phyloP scores from a whole-genome alignment of 345 rosid species.

The Ceriops decandra region DNA sequence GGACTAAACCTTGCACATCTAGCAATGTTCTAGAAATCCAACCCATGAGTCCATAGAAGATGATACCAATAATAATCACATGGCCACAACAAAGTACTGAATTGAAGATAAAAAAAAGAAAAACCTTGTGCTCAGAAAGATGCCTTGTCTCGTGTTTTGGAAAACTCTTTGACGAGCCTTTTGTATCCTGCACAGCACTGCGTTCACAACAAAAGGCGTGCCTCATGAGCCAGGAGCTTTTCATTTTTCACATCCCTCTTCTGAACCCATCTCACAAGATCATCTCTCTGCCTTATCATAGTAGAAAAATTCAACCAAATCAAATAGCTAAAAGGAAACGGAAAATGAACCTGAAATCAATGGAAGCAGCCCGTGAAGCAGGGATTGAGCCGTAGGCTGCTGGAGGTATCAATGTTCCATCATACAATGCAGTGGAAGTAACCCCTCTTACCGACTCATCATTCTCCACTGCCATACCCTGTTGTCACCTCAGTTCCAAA shows the following conservation, averaged over 20 bases:
- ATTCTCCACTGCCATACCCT: slow-evolving; percentile 88
- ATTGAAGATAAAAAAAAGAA: not conserved
- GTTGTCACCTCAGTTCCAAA: slow-evolving; percentile 39
- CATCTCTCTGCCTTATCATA: too few relatives aligned
- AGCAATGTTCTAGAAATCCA: slow-evolving; percentile 57
- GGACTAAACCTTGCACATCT: slow-evolving; percentile 88
- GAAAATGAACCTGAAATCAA: slow-evolving; percentile 55
- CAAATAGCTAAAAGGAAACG: slow-evolving; percentile 10
- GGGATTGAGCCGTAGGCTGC: slow-evolving; percentile 44
- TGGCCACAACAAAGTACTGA: not conserved
- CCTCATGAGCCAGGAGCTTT: not conserved
- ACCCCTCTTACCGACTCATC: slow-evolving; percentile 53
- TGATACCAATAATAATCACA: not conserved
- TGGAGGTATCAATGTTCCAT: slow-evolving; percentile 33
- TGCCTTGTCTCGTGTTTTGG: slow-evolving; percentile 58
- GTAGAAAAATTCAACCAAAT: not conserved
- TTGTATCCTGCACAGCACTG: slow-evolving; percentile 53
- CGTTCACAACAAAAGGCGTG: slow-evolving; percentile 13
- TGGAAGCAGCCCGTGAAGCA: slow-evolving; percentile 44
- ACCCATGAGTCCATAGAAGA: slow-evolving; percentile 12
- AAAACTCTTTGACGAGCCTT: slow-evolving; percentile 59
- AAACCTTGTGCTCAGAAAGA: slow-evolving; percentile 81
- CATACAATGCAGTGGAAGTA: slow-evolving; percentile 41
- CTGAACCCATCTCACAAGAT: too few relatives aligned
- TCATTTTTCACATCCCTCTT: not conserved